Evolutionary conservation across 2,329 filamentous ascomycete genomes (phyloP), one percentile per base, ranked within the genome.

Genomic region (Paecilomyces variotii): DNA sequence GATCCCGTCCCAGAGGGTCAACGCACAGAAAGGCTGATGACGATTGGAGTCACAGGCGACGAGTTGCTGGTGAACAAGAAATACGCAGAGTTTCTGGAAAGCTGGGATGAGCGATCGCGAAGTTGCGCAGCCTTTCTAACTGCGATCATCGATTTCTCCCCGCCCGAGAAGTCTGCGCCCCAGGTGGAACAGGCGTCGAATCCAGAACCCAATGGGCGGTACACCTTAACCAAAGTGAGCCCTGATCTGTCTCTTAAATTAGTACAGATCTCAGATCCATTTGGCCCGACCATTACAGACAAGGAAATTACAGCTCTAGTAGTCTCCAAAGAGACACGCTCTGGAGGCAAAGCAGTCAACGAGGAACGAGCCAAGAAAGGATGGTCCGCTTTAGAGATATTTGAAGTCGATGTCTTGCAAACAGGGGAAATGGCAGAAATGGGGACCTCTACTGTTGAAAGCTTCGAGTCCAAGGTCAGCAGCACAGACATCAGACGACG

Each of bases 381-480:
- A 1, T 97, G 91, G 91, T 77, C 79, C 35, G 74, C 79, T 26
- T 78, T 99, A 45, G 86, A 91, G 27, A 83, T 95, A 0, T 96
- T 91, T 67, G 92, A 96, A 71, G 90, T 97, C 28, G 90, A 94
- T 67, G 90, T 97, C 12, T 80, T 99, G 14, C 88, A 93, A 72
- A 82, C 86, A 2, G 80, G 82, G 45, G 84, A 85, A 56, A 77
- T 80, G 51, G 74, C 78, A n/a, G 76, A 78, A 1, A 50, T 68
- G 54, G 53, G 76, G 74, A 63, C 77, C 71, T 67, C 62, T 27
- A 72, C 75, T 51, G 72, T 76, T 11, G 82, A 86, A 58, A 81
- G 83, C 63, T 96, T 95, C 74, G 84, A 87, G 27, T 82, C 84
- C 61, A 97, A 97, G 77, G 89, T 97, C 65, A 96, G 91, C 78